A percentile compares a stretch with the other conserved stretches of the same genome.
Evolutionary conservation across 257 asterid species (phyloP).

Genomic region (Solanum rostratum): DNA sequence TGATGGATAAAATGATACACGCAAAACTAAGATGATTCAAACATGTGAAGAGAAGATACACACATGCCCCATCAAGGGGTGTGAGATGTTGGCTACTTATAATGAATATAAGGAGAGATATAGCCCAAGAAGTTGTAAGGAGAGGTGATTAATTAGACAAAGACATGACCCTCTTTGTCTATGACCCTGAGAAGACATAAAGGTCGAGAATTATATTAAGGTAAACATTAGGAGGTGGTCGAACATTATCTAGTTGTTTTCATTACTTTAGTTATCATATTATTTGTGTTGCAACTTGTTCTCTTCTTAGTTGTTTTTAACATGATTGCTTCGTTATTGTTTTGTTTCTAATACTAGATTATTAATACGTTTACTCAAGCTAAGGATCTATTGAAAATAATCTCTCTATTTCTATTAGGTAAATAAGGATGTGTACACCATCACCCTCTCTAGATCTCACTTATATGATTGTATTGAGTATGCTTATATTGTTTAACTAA

Average conservation of each 20-base stretch:
- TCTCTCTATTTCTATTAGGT: neutral
- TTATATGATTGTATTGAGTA: accelerated
- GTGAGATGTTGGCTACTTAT: neutral
- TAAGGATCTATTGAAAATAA: neutral
- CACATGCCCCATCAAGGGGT: neutral
- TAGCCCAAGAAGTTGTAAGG: neutral
- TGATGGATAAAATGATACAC: neutral
- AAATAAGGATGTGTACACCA: too few species aligned
- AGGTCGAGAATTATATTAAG: neutral
- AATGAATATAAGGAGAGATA: too few species aligned
- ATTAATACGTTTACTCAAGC: neutral
- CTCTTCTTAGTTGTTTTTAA: neutral
- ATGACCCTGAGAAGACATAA: neutral
- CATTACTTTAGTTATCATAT: neutral
- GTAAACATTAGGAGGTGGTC: neutral
- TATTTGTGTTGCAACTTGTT: neutral
- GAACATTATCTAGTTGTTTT: too few species aligned
- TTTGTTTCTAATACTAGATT: neutral
- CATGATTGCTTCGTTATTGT: neutral
- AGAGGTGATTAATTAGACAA: neutral
- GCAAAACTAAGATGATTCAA: accelerated
- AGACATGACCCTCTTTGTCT: too few species aligned
- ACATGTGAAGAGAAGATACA: too few species aligned
- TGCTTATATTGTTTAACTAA: neutral
- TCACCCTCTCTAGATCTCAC: accelerated